Conservation (phyloP, 331 rosid species). For the Saraca asoca region DNA sequence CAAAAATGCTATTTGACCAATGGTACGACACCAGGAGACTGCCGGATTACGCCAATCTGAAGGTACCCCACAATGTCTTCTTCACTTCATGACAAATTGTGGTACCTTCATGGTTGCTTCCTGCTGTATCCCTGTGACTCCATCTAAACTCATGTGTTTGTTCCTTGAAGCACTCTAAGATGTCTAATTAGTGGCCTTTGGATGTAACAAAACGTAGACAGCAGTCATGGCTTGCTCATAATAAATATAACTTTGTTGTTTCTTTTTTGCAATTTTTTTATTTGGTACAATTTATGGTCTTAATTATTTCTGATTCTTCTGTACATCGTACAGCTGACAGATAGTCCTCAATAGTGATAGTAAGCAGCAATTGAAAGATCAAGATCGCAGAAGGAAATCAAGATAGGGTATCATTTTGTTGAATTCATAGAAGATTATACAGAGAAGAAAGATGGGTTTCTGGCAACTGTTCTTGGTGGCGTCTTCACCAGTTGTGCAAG, state of each 20-base stretch:
- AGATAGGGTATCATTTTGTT: background rate
- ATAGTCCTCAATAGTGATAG: background rate
- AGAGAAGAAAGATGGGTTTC: slow-evolving; percentile 58
- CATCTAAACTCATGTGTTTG: background rate
- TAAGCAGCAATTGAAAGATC: background rate
- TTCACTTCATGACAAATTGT: slow-evolving; percentile 17
- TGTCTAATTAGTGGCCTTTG: background rate
- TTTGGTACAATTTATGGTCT: slow-evolving; percentile 17
- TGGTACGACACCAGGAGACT: no score
- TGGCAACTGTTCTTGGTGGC: slow-evolving; percentile 65
- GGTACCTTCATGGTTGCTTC: slow-evolving; percentile 39
- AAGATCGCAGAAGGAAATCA: slow-evolving; percentile 4
- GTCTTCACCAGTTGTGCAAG: slow-evolving; percentile 74
- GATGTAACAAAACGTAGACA: background rate
- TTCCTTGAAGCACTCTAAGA: background rate
- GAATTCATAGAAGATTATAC: background rate
- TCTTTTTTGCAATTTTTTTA: background rate
- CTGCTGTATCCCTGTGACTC: background rate
- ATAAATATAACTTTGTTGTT: slow-evolving; percentile 4
- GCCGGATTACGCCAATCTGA: no score
- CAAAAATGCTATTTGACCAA: no score
- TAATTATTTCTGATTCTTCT: background rate
- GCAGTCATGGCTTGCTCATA: background rate
- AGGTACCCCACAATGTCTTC: background rate
- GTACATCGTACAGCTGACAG: slow-evolving; percentile 9